Evolutionary conservation across 441 rosid species (phyloP), one percentile per base, ranked within the genome.

Genomic region (Eutrema salsugineum): DNA sequence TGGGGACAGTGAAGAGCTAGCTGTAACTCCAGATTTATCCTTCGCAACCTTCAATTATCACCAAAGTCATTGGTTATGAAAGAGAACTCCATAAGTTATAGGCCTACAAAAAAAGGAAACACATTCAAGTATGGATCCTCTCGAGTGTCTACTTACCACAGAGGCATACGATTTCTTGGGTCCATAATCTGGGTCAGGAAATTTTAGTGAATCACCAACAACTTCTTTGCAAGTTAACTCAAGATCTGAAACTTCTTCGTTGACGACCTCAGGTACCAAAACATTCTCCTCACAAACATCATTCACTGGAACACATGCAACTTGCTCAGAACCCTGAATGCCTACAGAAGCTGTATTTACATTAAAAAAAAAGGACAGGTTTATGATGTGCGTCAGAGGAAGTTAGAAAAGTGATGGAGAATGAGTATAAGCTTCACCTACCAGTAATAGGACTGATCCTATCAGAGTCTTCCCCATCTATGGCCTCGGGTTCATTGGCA

Each of bases 161-260:
- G 93, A 85, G 48, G 99, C 99, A 78, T 77, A 71, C 3, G 80
- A 77, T 78, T 88, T 94, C 86, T 87, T 91, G 12, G 90, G 68
- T 72, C 83, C 86, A 47, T 78, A 39, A 63, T 71, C 49, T 3
- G 80, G 72, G 55, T 88, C 90, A 60, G 74, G 70, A 36, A 63
- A 74, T 66, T 59, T 44, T 20, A 27, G 78, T 8, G 68, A 66
- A 35, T 84, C 81, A 58, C 71, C 81, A 33, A 78, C 81, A 80
- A 75, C 71, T 77, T 83, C 88, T 72, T 86, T 87, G 77, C 77
- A 1, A 47, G 27, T 47, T 9, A 32, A 44, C 22, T 76, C 62
- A 69, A 28, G 68, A 32, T 58, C 57, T 43, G 81, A 83, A 79
- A 72, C 70, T 77, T 83, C 88, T 30, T 58, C 33, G 70, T 85